Evolutionary conservation across 768 basidiomycete species (phyloP), one percentile per base, ranked within the genome.

Genomic region (Phylloporus arenicola): DNA sequence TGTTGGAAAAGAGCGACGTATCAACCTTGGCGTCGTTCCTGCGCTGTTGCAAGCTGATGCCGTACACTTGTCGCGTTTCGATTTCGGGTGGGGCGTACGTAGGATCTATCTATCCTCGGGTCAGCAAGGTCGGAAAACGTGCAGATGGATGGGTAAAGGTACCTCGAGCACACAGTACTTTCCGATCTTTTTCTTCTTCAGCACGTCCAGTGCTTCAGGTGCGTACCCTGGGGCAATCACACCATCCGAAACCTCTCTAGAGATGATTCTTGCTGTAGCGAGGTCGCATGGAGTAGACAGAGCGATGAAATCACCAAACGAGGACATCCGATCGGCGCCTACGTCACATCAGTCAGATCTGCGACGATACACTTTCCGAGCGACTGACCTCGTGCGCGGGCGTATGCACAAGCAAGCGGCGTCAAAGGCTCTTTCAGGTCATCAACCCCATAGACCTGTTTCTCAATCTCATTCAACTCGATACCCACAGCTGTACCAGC

Each of bases 301-400:
- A 0, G 93, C 96, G 60, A 99, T 94, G 67, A 98, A 99, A 72
- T 99, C 96, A 5, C 96, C 96, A 66, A 98, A 99, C 3, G 95
- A 97, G 1, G 95, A 97, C 96, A 99, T 99, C 47, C 96, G 84
- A 67, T 99, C 96, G 20, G 96, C 95, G 50, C 93, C 89, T 90
- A 57, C 6, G 56, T 49, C 27, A 55, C 22, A 19, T 42, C 16
- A 48, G 51, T 50, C 16, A 49, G 48, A 53, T 52, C 44, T 6
- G 13, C 38, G 42, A 35, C 19, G 9, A 42, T 30, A 20, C 27
- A 25, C 44, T 30, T n/a, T 29, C 27, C 31, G 16, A 30, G 27
- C 11, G 42, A 67, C 75, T 43, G 55, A 86, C 91, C 95, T 64
- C 96, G 83, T 43, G 96, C 96, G 41, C 96, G 85, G 41, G 96